Conservation (phyloP, 345 rosid genomes). For the Xanthoceras sorbifolium region DNA sequence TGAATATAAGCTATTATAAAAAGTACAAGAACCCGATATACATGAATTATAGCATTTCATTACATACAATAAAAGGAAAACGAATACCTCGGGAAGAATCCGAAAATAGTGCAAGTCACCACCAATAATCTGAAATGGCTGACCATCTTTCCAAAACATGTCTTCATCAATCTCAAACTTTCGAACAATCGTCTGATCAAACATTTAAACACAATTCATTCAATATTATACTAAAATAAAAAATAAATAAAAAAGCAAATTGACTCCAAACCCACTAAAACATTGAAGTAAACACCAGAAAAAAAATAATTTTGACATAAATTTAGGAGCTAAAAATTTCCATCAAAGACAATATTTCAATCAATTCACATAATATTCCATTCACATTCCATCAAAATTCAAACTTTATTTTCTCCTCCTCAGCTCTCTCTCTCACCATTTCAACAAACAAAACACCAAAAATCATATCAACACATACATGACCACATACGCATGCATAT, state of each 20-base stretch:
- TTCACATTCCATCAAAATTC: background rate
- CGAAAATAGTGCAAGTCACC: constrained; percentile 97
- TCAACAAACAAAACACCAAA: background rate
- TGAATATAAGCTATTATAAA: too few species aligned
- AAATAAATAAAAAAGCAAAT: too few species aligned
- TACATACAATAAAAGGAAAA: background rate
- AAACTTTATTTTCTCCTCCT: background rate
- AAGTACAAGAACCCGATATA: too few species aligned
- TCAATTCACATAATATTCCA: background rate
- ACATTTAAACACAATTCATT: background rate
- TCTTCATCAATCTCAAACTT: constrained; percentile 73
- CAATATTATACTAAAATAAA: background rate
- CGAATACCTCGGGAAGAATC: constrained; percentile 71
- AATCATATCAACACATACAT: background rate
- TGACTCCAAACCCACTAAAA: too few species aligned
- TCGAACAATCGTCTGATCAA: constrained; percentile 32
- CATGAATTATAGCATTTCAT: background rate
- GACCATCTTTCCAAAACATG: constrained; percentile 79
- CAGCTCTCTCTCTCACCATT: background rate
- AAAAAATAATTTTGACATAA: background rate
- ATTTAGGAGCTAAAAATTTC: background rate
- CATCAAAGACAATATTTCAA: background rate
- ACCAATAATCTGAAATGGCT: constrained; percentile 74
- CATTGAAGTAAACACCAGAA: background rate
- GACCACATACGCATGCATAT: too few species aligned